Percentiles rank a stretch among this genome's conserved stretches.
These are phyloP conservation scores for Globisporangium cederbergense DNA, from an alignment of 352 stramenopile genomes.

Conservation along the genomic window DNA sequence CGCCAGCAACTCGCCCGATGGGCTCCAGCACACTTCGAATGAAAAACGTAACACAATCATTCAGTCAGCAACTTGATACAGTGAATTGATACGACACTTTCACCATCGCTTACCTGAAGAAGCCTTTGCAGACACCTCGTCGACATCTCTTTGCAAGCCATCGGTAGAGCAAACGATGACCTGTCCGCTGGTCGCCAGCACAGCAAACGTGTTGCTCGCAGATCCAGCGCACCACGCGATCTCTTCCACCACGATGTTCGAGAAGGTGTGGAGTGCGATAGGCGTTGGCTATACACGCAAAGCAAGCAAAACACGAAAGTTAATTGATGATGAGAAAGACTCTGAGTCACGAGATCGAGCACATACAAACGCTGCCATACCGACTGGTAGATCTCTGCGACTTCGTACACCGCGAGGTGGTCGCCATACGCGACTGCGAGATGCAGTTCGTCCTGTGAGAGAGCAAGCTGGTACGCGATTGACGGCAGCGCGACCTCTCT, in stretches of 20 bases:
- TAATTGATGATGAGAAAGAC: not conserved
- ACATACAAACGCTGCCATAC: conserved; percentile 23
- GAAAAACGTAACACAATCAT: not conserved
- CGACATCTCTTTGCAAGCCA: not conserved
- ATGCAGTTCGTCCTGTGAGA: conserved; percentile 48
- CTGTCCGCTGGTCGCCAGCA: conserved; percentile 40
- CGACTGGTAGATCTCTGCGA: conserved; percentile 46
- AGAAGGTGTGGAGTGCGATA: conserved; percentile 35
- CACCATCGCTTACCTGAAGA: conserved; percentile 24
- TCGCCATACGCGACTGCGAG: conserved; percentile 52
- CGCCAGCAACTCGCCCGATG: conserved; percentile 39
- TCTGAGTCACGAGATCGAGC: not conserved
- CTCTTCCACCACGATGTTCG: conserved; percentile 36
- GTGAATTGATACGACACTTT: not conserved
- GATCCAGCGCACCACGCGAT: conserved; percentile 43
- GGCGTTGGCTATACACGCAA: conserved; percentile 23
- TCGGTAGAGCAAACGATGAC: conserved; percentile 31
- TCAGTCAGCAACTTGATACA: not conserved
- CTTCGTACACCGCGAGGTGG: conserved; percentile 51
- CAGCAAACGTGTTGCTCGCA: conserved; percentile 24
- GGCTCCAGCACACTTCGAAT: conserved; percentile 45
- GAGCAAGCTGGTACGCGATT: conserved; percentile 44
- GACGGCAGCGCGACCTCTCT: conserved; percentile 37
- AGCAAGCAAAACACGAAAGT: not conserved
- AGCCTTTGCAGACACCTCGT: conserved; percentile 8